Percentiles rank a stretch among this genome's conserved stretches.
Evolutionary conservation across 2,329 filamentous ascomycete species (phyloP).

Genomic region (Trichoderma simmonsii): DNA sequence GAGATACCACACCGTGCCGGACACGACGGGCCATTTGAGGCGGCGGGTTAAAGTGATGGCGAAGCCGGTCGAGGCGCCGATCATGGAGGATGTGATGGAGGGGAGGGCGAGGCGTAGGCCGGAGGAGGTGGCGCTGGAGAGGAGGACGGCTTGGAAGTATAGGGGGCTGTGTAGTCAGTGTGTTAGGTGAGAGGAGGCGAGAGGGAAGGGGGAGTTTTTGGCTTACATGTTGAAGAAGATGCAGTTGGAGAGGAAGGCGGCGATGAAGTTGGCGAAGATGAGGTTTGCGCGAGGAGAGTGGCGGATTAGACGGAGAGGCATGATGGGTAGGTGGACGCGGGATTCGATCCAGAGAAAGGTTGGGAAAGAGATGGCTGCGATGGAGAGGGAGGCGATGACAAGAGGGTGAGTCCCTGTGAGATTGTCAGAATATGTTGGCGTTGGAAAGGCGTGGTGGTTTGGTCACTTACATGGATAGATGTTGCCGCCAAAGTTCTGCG

Average conservation of each 20-base stretch:
- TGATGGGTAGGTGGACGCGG: conserved; percentile 52
- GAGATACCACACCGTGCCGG: conserved; percentile 48
- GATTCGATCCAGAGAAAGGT: conserved; percentile 53
- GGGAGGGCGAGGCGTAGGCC: conserved; percentile 69
- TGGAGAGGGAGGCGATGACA: conserved; percentile 49
- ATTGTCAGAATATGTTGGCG: not conserved
- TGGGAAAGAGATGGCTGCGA: conserved; percentile 48
- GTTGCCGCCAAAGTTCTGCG: conserved; percentile 60
- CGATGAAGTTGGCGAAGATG: conserved; percentile 54
- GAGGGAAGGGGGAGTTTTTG: not conserved
- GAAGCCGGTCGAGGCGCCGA: conserved; percentile 59
- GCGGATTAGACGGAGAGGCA: conserved; percentile 54
- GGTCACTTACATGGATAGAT: conserved; percentile 51
- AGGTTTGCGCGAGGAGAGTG: conserved; percentile 54
- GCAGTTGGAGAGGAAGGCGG: conserved; percentile 51
- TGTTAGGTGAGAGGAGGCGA: not conserved
- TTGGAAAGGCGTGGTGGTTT: not conserved
- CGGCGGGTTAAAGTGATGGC: conserved; percentile 58
- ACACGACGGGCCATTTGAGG: conserved; percentile 56
- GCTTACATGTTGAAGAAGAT: conserved; percentile 58
- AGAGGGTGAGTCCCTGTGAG: conserved; percentile 54
- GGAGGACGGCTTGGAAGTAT: conserved; percentile 73
- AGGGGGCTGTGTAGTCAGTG: conserved; percentile 54
- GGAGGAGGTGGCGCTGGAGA: conserved; percentile 65
- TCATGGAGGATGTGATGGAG: conserved; percentile 52